Percentiles rank a stretch among this genome's conserved stretches.
Evolutionary conservation across 208 protist genomes (phyloP).

Genomic region (Wallacemonas sp.): DNA sequence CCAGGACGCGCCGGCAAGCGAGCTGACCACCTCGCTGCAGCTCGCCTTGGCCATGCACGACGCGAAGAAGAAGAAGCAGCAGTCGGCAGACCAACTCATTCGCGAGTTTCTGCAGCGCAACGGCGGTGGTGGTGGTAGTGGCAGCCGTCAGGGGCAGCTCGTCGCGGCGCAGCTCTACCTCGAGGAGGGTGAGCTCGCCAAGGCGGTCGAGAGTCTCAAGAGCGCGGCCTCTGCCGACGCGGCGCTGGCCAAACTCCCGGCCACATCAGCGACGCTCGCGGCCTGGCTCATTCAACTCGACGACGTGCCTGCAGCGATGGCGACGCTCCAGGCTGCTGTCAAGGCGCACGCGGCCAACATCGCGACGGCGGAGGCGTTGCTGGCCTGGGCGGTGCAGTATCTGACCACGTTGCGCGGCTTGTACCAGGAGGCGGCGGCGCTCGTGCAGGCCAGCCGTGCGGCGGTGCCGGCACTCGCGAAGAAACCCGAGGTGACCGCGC

Average conservation of each 20-base stretch:
- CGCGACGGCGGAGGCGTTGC: conserved; percentile 37
- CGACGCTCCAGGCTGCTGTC: conserved; percentile 5
- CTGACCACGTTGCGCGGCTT: conserved; percentile 32
- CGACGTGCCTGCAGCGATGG: conserved; percentile 23
- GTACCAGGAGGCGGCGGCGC: conserved; percentile 42
- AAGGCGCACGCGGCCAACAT: conserved; percentile 17
- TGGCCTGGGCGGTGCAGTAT: conserved; percentile 69
- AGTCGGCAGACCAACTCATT: conserved; percentile 17
- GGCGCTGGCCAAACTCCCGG: conserved; percentile 34
- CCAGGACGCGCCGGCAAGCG: conserved; percentile 54
- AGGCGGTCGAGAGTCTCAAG: conserved; percentile 44
- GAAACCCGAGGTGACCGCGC: conserved; percentile 42
- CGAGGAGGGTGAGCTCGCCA: conserved; percentile 63
- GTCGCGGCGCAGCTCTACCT: conserved; percentile 79
- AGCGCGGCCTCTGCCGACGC: conserved; percentile 33
- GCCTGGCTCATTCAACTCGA: conserved; percentile 64
- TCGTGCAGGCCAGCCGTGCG: conserved; percentile 40
- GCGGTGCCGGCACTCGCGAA: conserved; percentile 27
- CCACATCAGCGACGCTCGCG: conserved; percentile 51
- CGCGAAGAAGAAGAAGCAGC: conserved; percentile 55
- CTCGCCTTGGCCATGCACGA: conserved; percentile 63
- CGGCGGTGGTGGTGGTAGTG: conserved; percentile 4
- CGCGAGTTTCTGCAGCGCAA: conserved; percentile 34
- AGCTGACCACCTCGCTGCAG: conserved; percentile 69
- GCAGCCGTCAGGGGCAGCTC: conserved; percentile 33